Conservation (phyloP, 2,329 filamentous ascomycete species). For the Hirsutella rhossiliensis region DNA sequence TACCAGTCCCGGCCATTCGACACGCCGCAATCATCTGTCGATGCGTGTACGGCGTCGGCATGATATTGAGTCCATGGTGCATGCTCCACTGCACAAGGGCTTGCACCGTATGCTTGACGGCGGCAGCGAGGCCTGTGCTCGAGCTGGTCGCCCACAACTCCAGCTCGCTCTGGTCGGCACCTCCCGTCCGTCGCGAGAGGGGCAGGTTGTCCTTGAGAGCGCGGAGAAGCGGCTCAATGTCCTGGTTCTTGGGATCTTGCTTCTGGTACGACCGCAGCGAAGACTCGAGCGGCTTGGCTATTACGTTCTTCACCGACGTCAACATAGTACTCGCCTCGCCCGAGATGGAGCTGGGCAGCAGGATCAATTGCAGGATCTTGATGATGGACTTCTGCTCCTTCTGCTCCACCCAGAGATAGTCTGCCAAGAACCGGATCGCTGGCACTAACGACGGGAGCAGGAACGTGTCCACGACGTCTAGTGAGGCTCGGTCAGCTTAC, state of each 20-base stretch:
- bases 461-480: conserved; percentile 68
- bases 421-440: conserved; percentile 58
- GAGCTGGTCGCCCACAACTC: conserved; percentile 51
- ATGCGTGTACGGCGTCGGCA: conserved; percentile 59
- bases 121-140: conserved; percentile 41
- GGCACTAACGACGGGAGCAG: conserved; percentile 67
- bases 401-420: conserved; percentile 56
- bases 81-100: conserved; percentile 56
- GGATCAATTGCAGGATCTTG: conserved; percentile 58
- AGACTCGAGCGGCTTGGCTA: conserved; percentile 56
- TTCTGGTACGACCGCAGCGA: conserved; percentile 55
- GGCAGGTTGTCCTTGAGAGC: conserved; percentile 48
- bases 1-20: conserved; percentile 48
- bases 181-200: conserved; percentile 48
- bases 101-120: conserved; percentile 49
- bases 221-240: conserved; percentile 58
- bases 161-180: conserved; percentile 52
- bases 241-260: conserved; percentile 53
- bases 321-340: conserved; percentile 62
- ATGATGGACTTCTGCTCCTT: conserved; percentile 57
- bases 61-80: conserved; percentile 39
- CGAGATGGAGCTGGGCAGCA: conserved; percentile 59
- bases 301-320: conserved; percentile 56
- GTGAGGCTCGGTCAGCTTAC: not conserved
- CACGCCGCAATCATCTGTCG: conserved; percentile 52